Evolutionary conservation across 164 flowering plant species (phyloP), one percentile per base, ranked within the genome.

Genomic region (Cinnamomum micranthum): DNA sequence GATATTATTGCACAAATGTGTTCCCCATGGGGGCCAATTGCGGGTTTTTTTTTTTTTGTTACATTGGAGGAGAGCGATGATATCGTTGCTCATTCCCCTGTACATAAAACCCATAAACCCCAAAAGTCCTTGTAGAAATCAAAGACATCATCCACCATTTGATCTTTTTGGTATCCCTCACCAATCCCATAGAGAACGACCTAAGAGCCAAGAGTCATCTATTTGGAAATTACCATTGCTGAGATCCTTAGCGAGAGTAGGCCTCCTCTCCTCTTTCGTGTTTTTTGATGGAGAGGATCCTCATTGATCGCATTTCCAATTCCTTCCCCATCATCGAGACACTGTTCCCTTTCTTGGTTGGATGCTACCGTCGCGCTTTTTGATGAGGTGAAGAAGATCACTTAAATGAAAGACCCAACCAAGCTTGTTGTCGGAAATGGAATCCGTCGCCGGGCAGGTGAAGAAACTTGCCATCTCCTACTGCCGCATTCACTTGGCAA

Each of bases 91-190:
- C n/a, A n/a, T n/a, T n/a, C n/a, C n/a, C 0, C 4, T 28, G 31
- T 28, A 28, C 33, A 31, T 31, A 31, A 31, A 31, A 85, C 89
- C 13, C 78, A 74, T 28, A 93, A 87, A 62, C 90, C 93, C 27
- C 88, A 86, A 22, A 77, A 90, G 55, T 77, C 92, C 0, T 88
- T 5, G 86, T 80, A 12, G 95, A 93, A 72, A 77, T 91, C 50
- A 97, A 95, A 82, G 99, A 95, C 75, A 82, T 87, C 17, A 88
- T 95, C 52, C 89, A 91, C 47, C 86, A 95, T 33, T 92, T 91
- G 76, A 87, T 95, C 51, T n/a, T 95, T 71, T 80, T 87, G 13
- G 87, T 92, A 0, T 74, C 97, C 4, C 85, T 95, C 13, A 72
- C 78, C 10, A 91, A 84, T 47, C 75, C 90, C 0, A 80, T 74